Base-by-base conservation (phyloP, 257 asterid genomes). In the Ballota nigra region DNA sequence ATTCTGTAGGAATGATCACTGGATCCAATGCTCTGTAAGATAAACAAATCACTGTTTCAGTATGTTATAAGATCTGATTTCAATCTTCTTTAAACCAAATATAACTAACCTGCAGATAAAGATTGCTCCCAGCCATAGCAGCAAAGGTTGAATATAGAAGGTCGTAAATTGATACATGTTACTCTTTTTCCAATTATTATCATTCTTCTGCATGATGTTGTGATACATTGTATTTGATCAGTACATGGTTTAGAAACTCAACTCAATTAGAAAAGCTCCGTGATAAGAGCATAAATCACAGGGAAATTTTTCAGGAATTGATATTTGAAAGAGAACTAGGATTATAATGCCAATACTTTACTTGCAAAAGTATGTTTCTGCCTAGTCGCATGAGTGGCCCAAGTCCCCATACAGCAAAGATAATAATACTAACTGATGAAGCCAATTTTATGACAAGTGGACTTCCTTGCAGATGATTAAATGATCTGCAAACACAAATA, bases 351-450 rank as follows among this genome's bases (percentile, higher is more conserved):
- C 52, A 72, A 56, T 84, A 94, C 97, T 40, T 79, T 85, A 94
- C 99, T 40, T 79, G 86, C 38, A 83, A 78, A 74, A 91, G 71
- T 74, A 91, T 15, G 73, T 84, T 85, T 76, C 94, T 87, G 89
- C 84, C 77, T 45, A 70, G 92, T 76, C 80, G 89, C 83, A 86
- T 72, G 53, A 89, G 85, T 8, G 96, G 99, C 49, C 88, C 85
- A 74, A 92, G 87, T 75, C 99, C 97, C 97, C 97, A 92, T 68
- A 88, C 63, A 63, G 96, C 87, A 82, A 95, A 95, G 74, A 80
- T 69, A 83, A 89, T 43, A 59, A 87, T 67, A 74, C 94, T 91
- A 81, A 86, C 86, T 52, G 96, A 96, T 62, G 97, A 89, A 81
- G 91, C 80, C 84, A 92, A 73, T 79, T 84, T 89, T 68, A 81